Base-by-base conservation (phyloP, 1,139 yeast genomes). In the Saccharomyces hybrid region DNA sequence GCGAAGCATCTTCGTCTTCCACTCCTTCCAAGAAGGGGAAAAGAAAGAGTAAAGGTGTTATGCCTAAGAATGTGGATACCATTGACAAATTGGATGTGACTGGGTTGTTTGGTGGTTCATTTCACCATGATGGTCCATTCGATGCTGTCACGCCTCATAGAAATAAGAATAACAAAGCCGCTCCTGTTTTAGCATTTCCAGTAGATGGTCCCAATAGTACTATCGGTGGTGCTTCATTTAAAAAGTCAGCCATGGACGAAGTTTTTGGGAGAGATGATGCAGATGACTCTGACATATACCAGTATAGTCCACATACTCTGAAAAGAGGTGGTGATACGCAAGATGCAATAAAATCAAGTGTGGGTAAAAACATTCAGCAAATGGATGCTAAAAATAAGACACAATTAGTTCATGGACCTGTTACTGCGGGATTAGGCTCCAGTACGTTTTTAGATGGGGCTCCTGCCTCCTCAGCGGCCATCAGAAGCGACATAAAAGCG, bases 71-170 rank as follows among this genome's bases (percentile, higher is more conserved):
- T 48, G 81, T 93, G 61, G 99, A 93, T 68, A 88, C 96, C 4
- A 93, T 93, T 64, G 99, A 93, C 73, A 88, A 87, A 71, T 77
- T 93, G 62, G 99, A 93, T 70, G 98, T 91, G 41, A 90, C 98
- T 6, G 98, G 96, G 0, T 78, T 93, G 61, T 91, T 88, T 69
- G 97, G 97, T n/a, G 87, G 88, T 28, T 88, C 93, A 0, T 93
- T 93, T 78, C 99, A 93, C 71, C 99, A 93, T 70, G 99, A 93
- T 72, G 99, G 99, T 13, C 99, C 99, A 16, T 93, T 93, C 70
- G 99, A 93, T 71, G 99, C 99, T 1, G 91, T 98, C 72, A 87
- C 95, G 4, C 98, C 99, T 5, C 96, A 88, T 71, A 84, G 98
- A 70, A 93, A 93, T 73, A 88, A 87, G 73, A 81, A 86, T 68